Percentiles rank a stretch among this genome's conserved stretches.
Conservation (phyloP, 805 yeast genomes). For the Candida bentonensis region DNA sequence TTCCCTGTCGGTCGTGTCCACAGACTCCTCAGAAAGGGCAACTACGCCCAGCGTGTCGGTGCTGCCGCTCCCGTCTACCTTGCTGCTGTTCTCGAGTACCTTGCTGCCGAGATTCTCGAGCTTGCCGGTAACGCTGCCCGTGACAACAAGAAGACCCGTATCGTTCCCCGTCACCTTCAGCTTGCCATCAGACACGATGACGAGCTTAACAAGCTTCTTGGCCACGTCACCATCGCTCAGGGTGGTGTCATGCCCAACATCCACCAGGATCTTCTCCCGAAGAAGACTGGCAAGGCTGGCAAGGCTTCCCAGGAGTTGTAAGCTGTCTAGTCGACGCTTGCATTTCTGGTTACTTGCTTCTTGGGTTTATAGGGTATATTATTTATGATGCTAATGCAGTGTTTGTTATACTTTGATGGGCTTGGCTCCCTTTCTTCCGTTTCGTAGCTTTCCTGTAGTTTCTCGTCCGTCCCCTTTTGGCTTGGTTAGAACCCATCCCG, state of each 20-base stretch:
- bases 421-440: too few species aligned
- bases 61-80: slow-evolving; percentile 84
- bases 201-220: slow-evolving; percentile 81
- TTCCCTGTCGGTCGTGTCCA: slow-evolving; percentile 99
- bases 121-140: slow-evolving; percentile 98
- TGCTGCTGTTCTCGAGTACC: slow-evolving; percentile 89
- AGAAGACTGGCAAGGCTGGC: slow-evolving; percentile 29
- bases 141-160: slow-evolving; percentile 89
- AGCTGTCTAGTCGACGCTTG: too few species aligned
- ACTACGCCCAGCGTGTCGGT: slow-evolving; percentile 64
- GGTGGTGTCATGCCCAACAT: slow-evolving; percentile 98
- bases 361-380: slow-evolving; percentile 1
- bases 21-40: slow-evolving; percentile 82
- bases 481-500: too few species aligned
- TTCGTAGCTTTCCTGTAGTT: too few species aligned
- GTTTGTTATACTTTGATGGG: not conserved
- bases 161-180: slow-evolving; percentile 93
- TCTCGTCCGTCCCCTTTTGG: too few species aligned
- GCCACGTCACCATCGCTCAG: slow-evolving; percentile 85
- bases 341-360: not conserved
- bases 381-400: not conserved
- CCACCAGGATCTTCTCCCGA: slow-evolving; percentile 64
- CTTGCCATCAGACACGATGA: slow-evolving; percentile 97
- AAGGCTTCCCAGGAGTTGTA: slow-evolving; percentile 28
- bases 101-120: slow-evolving; percentile 94